Conservation (phyloP, 495 filamentous ascomycete species). For the Aspergillus asperescens region DNA sequence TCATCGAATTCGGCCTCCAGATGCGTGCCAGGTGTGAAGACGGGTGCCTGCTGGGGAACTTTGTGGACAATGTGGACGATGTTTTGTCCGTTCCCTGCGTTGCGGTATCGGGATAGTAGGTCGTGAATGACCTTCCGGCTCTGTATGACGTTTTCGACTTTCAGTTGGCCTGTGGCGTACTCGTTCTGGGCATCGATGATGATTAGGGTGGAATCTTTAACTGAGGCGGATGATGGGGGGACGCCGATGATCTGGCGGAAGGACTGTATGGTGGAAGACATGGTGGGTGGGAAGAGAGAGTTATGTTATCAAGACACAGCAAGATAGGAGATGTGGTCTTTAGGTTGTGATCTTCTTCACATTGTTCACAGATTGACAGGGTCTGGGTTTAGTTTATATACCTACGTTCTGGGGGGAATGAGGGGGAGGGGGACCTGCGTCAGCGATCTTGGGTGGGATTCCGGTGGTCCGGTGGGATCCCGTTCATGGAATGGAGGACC, state of each 20-base stretch:
- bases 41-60: constrained; percentile 50
- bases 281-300: background rate
- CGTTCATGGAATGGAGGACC: no score
- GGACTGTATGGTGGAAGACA: constrained; percentile 26
- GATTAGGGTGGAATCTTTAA: constrained; percentile 50
- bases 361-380: no score
- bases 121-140: constrained; percentile 43
- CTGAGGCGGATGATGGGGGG: constrained; percentile 43
- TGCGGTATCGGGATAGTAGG: constrained; percentile 50
- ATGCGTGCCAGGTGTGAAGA: constrained; percentile 53
- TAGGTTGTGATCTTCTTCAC: no score
- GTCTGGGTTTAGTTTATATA: background rate
- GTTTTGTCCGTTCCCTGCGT: constrained; percentile 23
- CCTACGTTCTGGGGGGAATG: background rate
- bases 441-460: background rate
- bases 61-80: constrained; percentile 52
- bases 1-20: constrained; percentile 51
- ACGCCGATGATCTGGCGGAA: constrained; percentile 49
- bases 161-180: constrained; percentile 51
- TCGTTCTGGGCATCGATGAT: constrained; percentile 64
- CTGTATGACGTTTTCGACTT: constrained; percentile 40
- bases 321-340: background rate
- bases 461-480: no score
- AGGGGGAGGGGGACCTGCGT: background rate
- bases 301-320: background rate